phyloP scores from a whole-genome alignment of 257 asterid genomes.

The Solanum pennellii region DNA sequence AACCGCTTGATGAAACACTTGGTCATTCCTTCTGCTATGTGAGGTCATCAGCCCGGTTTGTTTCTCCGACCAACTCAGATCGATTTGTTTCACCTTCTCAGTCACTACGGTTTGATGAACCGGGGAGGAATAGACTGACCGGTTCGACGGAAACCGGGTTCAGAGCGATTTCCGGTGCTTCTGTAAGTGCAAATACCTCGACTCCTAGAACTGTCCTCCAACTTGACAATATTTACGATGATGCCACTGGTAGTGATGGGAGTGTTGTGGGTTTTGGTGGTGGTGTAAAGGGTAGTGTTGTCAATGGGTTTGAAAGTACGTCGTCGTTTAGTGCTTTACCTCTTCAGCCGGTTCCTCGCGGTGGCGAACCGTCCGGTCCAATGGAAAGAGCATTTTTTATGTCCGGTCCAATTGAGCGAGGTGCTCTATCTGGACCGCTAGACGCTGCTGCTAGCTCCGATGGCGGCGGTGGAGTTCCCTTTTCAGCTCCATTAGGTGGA shows the following conservation, averaged over 20 bases:
- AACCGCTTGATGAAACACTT: conserved; percentile 15
- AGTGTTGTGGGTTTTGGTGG: neutral
- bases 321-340: conserved; percentile 7
- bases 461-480: neutral
- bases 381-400: conserved; percentile 5
- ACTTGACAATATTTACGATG: conserved; percentile 6
- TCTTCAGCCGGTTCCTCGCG: conserved; percentile 3
- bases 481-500: conserved; percentile 6
- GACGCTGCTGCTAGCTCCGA: neutral
- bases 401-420: conserved; percentile 18
- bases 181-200: conserved; percentile 11
- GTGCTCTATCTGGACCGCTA: conserved; percentile 13
- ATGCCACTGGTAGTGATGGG: neutral
- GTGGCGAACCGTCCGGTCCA: neutral
- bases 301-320: conserved; percentile 12
- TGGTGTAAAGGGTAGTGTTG: conserved; percentile 9
- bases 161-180: conserved; percentile 15
- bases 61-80: conserved; percentile 12
- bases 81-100: conserved; percentile 14
- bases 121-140: neutral
- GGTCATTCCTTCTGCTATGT: conserved; percentile 18
- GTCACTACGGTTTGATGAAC: conserved; percentile 13
- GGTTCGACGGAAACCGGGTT: conserved; percentile 7
- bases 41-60: conserved; percentile 6
- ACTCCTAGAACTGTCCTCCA: conserved; percentile 13